A percentile compares a stretch with the other conserved stretches of the same genome.
phyloP scores from a whole-genome alignment of 768 basidiomycete genomes.

The Leccinum arenicola region DNA sequence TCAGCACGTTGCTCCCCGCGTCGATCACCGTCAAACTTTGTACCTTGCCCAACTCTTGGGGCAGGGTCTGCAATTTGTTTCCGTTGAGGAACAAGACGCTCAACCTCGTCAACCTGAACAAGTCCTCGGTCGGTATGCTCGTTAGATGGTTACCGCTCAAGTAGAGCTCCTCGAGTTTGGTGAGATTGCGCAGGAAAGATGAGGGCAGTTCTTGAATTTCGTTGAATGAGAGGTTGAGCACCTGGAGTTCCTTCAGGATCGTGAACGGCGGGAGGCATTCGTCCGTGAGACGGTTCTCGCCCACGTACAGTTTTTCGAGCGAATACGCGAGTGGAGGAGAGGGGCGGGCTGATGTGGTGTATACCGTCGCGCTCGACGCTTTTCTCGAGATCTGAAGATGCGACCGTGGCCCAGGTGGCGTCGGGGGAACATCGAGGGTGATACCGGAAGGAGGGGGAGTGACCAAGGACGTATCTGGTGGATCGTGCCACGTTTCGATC shows the following conservation, averaged over 20 bases:
- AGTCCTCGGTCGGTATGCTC: slow-evolving; percentile 84
- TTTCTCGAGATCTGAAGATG: slow-evolving; percentile 27
- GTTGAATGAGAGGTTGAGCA: slow-evolving; percentile 94
- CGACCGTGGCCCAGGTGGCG: slow-evolving; percentile 14
- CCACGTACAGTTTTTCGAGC: slow-evolving; percentile 78
- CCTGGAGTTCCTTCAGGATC: slow-evolving; percentile 69
- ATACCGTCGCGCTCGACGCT: slow-evolving; percentile 34
- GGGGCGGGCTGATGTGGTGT: slow-evolving; percentile 27
- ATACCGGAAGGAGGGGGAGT: slow-evolving; percentile 21
- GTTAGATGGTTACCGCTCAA: slow-evolving; percentile 94
- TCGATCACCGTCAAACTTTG: slow-evolving; percentile 78
- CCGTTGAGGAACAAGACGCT: slow-evolving; percentile 86
- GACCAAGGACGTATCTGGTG: slow-evolving; percentile 40
- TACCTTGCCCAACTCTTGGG: slow-evolving; percentile 85
- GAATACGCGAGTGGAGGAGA: slow-evolving; percentile 64
- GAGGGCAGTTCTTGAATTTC: slow-evolving; percentile 86
- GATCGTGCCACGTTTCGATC: slow-evolving; percentile 68
- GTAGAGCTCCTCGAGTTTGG: slow-evolving; percentile 79
- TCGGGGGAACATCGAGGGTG: slow-evolving; percentile 20
- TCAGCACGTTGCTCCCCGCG: slow-evolving; percentile 88
- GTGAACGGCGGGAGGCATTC: slow-evolving; percentile 74
- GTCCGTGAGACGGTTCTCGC: slow-evolving; percentile 85
- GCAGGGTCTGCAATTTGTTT: slow-evolving; percentile 89
- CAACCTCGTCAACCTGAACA: slow-evolving; percentile 66
- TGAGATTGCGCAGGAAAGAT: slow-evolving; percentile 69